A percentile compares a stretch with the other conserved stretches of the same genome.
These are phyloP conservation scores for Aspergillus floridensis DNA, from an alignment of 2,329 filamentous ascomycete genomes.

Conservation along the genomic window DNA sequence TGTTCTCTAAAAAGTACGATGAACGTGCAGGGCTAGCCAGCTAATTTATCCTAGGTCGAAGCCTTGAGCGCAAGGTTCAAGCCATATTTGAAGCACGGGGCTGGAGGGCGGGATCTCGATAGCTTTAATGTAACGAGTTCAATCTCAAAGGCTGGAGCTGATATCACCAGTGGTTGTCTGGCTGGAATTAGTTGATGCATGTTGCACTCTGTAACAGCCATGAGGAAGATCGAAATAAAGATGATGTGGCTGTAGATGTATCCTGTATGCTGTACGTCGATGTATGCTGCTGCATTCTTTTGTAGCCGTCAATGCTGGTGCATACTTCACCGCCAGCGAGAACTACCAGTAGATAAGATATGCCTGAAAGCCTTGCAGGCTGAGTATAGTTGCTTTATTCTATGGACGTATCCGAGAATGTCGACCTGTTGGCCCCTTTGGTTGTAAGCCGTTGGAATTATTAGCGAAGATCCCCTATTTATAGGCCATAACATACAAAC, in stretches of 20 bases:
- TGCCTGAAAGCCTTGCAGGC: no score
- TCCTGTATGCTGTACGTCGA: neutral
- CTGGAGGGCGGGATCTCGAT: neutral
- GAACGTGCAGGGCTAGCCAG: neutral
- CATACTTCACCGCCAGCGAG: conserved; percentile 4
- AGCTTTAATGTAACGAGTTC: neutral
- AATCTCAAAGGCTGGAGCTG: neutral
- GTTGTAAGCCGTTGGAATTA: neutral
- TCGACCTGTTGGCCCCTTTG: neutral
- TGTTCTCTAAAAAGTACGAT: neutral
- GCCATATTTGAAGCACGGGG: neutral
- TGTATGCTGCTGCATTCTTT: neutral
- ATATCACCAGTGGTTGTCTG: neutral
- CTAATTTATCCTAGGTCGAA: neutral
- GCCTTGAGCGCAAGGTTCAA: neutral
- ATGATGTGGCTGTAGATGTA: conserved; percentile 3
- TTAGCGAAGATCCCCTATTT: conserved; percentile 4
- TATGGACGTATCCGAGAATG: neutral
- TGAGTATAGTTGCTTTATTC: neutral
- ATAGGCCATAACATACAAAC: neutral
- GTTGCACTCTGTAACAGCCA: neutral
- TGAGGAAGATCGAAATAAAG: conserved; percentile 4
- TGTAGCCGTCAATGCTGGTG: conserved; percentile 1
- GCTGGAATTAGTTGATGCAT: neutral
- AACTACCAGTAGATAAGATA: neutral